Base-by-base conservation (phyloP, 2,329 filamentous ascomycete species). In the Fusarium irregulare region DNA sequence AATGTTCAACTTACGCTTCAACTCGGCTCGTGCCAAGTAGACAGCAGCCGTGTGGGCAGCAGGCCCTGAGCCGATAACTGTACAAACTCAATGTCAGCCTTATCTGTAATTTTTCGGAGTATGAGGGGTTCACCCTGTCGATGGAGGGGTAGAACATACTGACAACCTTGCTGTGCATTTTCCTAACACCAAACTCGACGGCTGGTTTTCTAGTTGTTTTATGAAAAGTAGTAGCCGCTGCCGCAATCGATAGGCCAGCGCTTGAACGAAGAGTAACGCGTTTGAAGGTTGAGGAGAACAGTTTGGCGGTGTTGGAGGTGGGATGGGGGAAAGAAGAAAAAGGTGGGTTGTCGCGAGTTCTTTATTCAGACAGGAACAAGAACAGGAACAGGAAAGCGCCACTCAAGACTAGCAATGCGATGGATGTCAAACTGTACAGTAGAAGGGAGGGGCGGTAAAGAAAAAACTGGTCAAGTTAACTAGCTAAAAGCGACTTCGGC, bases 21-120 rank as follows among this genome's bases (percentile, higher is more conserved):
- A 84, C 80, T 99, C 95, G 66, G 96, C 96, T 79, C 96, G 92
- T 49, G 94, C 92, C 76, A 98, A 91, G 83, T 99, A 99, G 80
- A 99, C 90, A 80, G 96, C 96, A 68, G 96, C 96, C 48, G 96
- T 99, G 85, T 99, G 96, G 82, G 94, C 96, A 75, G 94, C 96
- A 70, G 96, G 96, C 85, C 96, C 96, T 68, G 96, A 99, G 85
- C 96, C 94, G 83, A 93, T 92, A 78, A 94, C 88, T 90, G 61
- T 68, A 30, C 48, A 20, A 10, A 42, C 21, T 48, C 61, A 59
- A 47, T 32, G 64, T 66, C 44, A 60, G 60, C 48, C 34, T 42
- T 28, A n/a, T 32, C 25, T 41, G 32, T 47, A 21, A 34, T 20
- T 27, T 20, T 41, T 49, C 20, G 27, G 28, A 47, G 57, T 25